A percentile compares a stretch with the other conserved stretches of the same genome.
These are phyloP conservation scores for Helminthosporium solani DNA, from an alignment of 2,329 filamentous ascomycete species.

Conservation along the genomic window DNA sequence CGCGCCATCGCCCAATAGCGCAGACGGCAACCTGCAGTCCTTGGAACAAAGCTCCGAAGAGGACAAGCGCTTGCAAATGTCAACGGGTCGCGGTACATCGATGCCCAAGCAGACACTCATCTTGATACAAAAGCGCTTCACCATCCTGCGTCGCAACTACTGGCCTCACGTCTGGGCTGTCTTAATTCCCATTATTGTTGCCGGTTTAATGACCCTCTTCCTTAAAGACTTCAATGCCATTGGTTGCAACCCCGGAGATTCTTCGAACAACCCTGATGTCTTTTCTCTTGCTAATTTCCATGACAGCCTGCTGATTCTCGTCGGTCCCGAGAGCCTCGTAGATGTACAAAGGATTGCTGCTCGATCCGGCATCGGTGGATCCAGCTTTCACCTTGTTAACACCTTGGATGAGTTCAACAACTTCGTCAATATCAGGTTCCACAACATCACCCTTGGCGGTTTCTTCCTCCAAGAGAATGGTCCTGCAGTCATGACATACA, in stretches of 20 bases:
- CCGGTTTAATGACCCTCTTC: slow-evolving; percentile 76
- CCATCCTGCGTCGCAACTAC: slow-evolving; percentile 75
- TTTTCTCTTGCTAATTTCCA: slow-evolving; percentile 30
- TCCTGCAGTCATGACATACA: slow-evolving; percentile 69
- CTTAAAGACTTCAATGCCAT: slow-evolving; percentile 58
- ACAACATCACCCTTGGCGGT: slow-evolving; percentile 72
- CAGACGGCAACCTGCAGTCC: slow-evolving; percentile 12
- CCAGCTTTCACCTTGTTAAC: slow-evolving; percentile 56
- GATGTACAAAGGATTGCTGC: slow-evolving; percentile 31
- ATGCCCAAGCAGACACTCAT: slow-evolving; percentile 70
- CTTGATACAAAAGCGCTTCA: slow-evolving; percentile 74
- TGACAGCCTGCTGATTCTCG: slow-evolving; percentile 37
- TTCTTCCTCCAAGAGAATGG: slow-evolving; percentile 69
- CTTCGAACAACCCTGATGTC: slow-evolving; percentile 32
- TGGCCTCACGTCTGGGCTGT: slow-evolving; percentile 74
- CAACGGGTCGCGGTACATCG: slow-evolving; percentile 68
- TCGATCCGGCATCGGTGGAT: slow-evolving; percentile 24
- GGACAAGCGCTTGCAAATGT: slow-evolving; percentile 48
- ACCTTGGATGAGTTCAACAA: slow-evolving; percentile 67
- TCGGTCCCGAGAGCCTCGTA: slow-evolving; percentile 42
- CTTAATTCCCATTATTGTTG: slow-evolving; percentile 74
- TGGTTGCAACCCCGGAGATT: slow-evolving; percentile 47
- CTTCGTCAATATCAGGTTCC: slow-evolving; percentile 63
- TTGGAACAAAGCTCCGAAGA: slow-evolving; percentile 33
- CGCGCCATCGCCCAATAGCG: slow-evolving; percentile 20